phyloP scores from a whole-genome alignment of 139 green algal genomes.

The Tetratostichococcus sp. region DNA sequence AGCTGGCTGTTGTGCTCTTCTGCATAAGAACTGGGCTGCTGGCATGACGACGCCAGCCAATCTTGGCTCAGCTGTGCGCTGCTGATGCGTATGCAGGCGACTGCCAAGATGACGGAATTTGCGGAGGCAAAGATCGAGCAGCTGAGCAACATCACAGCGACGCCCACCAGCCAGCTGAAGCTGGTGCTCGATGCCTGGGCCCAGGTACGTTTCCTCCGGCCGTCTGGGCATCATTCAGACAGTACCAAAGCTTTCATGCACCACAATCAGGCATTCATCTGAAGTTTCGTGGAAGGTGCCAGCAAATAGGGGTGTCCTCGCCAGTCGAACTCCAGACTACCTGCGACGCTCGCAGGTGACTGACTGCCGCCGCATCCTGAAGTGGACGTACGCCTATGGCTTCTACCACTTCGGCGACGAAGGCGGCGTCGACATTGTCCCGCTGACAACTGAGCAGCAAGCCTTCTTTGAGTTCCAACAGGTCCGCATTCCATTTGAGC shows the following conservation, averaged over 20 bases:
- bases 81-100: slow-evolving; percentile 31
- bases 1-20: too few relatives aligned
- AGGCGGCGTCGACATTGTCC: slow-evolving; percentile 2
- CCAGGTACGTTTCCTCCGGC: slow-evolving; percentile 39
- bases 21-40: too few relatives aligned
- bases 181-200: slow-evolving; percentile 85
- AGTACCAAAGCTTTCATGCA: too few relatives aligned
- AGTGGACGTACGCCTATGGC: slow-evolving; percentile 96
- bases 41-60: too few relatives aligned
- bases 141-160: slow-evolving; percentile 76
- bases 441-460: slow-evolving; percentile 25
- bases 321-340: too few relatives aligned
- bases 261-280: too few relatives aligned
- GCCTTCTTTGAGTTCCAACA: slow-evolving; percentile 93
- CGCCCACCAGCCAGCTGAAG: slow-evolving; percentile 82
- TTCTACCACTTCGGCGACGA: slow-evolving; percentile 82
- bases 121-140: slow-evolving; percentile 43
- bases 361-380: slow-evolving; percentile 93
- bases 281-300: too few relatives aligned
- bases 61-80: too few relatives aligned
- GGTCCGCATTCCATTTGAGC: slow-evolving; percentile 19
- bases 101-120: slow-evolving; percentile 38
- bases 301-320: too few relatives aligned
- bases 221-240: background rate
- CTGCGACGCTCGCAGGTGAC: slow-evolving; percentile 50